Conservation (phyloP, 1,284 basidiomycete species). For the Trametes sp. region DNA sequence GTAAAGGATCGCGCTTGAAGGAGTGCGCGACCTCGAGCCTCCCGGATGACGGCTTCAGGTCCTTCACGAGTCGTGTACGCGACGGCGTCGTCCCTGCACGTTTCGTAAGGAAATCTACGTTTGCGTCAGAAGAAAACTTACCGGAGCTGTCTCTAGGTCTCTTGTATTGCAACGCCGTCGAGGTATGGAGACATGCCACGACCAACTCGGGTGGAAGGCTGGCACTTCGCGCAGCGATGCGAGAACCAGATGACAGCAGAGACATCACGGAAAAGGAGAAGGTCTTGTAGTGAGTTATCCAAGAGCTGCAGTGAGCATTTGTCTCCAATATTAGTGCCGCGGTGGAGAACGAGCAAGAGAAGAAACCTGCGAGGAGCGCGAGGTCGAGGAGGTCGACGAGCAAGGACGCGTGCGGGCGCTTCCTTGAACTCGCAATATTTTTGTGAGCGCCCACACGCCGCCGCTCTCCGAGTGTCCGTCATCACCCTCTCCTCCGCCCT, state of each 20-base stretch:
- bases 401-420: neutral
- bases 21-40: conserved; percentile 43
- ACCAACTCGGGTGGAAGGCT: conserved; percentile 30
- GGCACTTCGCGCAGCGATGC: conserved; percentile 14
- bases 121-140: conserved; percentile 1
- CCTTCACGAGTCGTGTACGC: conserved; percentile 47
- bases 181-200: conserved; percentile 33
- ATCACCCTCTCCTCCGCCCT: conserved; percentile 4
- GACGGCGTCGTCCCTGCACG: conserved; percentile 36
- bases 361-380: neutral
- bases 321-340: too few relatives aligned
- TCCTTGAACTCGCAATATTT: neutral
- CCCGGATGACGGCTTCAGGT: conserved; percentile 41
- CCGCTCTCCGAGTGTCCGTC: conserved; percentile 9
- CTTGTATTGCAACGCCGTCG: conserved; percentile 12
- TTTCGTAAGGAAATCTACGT: neutral
- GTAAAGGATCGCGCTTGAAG: conserved; percentile 17
- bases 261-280: conserved; percentile 11
- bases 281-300: neutral
- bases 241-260: conserved; percentile 16
- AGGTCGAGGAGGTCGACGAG: neutral
- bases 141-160: conserved; percentile 6
- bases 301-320: neutral
- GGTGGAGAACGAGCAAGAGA: neutral
- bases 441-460: conserved; percentile 6